These are phyloP conservation scores for Berberis vulgaris DNA, from an alignment of 164 flowering plant genomes.

Conservation along the genomic window DNA sequence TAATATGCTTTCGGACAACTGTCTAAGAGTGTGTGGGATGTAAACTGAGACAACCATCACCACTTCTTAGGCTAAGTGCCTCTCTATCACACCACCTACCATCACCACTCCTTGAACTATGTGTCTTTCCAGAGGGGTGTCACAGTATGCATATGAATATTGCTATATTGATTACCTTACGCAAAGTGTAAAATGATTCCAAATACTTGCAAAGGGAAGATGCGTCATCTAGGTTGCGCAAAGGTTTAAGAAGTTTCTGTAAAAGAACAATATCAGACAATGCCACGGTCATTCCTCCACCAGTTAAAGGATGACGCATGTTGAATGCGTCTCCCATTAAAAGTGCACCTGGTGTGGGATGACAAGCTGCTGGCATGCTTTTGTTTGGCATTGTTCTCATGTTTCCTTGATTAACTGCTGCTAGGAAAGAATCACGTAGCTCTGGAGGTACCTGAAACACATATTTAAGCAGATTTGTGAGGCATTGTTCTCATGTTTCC, in stretches of 20 bases:
- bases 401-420: too few relatives aligned
- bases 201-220: conserved; percentile 64
- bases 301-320: conserved; percentile 91
- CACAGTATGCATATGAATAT: not conserved
- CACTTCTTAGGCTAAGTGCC: too few relatives aligned
- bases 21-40: too few relatives aligned
- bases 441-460: conserved; percentile 51
- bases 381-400: too few relatives aligned
- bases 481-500: too few relatives aligned
- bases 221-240: conserved; percentile 61
- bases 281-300: conserved; percentile 95
- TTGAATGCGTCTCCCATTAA: conserved; percentile 66
- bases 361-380: too few relatives aligned
- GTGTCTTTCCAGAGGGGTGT: not conserved
- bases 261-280: conserved; percentile 80
- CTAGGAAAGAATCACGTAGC: conserved; percentile 44
- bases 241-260: conserved; percentile 71
- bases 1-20: too few relatives aligned
- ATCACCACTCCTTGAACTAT: too few relatives aligned
- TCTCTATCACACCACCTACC: too few relatives aligned
- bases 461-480: not conserved
- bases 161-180: conserved; percentile 37
- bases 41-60: too few relatives aligned
- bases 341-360: too few relatives aligned
- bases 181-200: conserved; percentile 73